Base-by-base conservation (phyloP, 2,329 filamentous ascomycete genomes). In the Xylogone sp. region DNA sequence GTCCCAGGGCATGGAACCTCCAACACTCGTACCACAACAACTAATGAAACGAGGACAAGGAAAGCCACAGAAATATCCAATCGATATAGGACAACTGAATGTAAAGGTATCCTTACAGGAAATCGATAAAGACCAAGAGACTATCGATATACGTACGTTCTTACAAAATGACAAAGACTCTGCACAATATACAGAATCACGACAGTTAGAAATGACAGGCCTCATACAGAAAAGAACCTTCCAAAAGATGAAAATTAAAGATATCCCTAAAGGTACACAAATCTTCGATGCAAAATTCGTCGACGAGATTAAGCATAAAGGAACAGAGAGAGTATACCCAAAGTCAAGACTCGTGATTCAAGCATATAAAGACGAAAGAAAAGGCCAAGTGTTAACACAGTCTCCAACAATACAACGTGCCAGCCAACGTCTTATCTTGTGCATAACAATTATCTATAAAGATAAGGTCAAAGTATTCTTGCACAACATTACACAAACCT, bases 341-440 rank as follows among this genome's bases (percentile, higher is more conserved):
- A 58, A 58, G 21, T 58, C 29, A 44, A 18, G 43, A 6, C 47
- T 57, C n/a, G 47, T 55, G 19, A 45, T 56, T 16, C 21, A 56
- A 45, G 53, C 31, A 27, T 57, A 53, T 34, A 54, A 57, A 8
- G 34, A 59, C 34, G 6, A 9, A 2, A 31, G 45, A 3, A 59
- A 57, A 22, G 18, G n/a, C 1, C 3, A 29, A 3, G 34, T 57
- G 4, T 29, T 57, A 7, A 59, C 52, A 13, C 13, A 59, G 39
- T 55, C 45, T 13, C 53, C 42, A 4, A 55, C 45, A 2, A 57
- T 59, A 24, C 39, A 55, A 53, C n/a, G 43, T 13, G 22, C 50
- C n/a, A 55, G 43, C 27, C 34, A 56, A 46, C 43, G 46, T 19
- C 16, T 54, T 3, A 53, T 55, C 27, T 21, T 57, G 5, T 53